Conservation (phyloP, 1,284 basidiomycete genomes). For the Rhodotorula mucilaginosa region DNA sequence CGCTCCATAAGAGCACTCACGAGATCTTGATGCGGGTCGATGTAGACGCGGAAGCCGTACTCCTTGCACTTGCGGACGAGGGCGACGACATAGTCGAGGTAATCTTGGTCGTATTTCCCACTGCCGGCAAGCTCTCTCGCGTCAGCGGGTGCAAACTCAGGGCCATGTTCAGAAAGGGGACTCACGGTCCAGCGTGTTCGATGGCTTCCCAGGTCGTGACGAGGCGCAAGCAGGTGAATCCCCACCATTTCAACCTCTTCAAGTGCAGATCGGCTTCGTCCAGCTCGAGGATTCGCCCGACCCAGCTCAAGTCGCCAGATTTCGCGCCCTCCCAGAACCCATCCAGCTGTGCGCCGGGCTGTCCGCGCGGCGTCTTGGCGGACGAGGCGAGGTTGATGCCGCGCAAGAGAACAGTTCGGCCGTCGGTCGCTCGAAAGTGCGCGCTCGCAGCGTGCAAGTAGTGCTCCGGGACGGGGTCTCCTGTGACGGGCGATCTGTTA, state of each 20-base stretch:
- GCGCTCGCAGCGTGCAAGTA: constrained; percentile 53
- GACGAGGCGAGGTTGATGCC: constrained; percentile 91
- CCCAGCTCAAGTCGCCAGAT: constrained; percentile 67
- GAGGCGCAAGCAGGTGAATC: constrained; percentile 89
- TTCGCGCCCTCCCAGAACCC: constrained; percentile 89
- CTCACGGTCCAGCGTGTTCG: constrained; percentile 90
- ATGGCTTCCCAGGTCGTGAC: constrained; percentile 92
- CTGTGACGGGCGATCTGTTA: constrained; percentile 63
- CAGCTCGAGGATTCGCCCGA: constrained; percentile 75
- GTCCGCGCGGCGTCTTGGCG: constrained; percentile 73
- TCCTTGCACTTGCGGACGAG: constrained; percentile 87
- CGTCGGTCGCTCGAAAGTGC: constrained; percentile 78
- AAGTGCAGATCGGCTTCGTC: constrained; percentile 86
- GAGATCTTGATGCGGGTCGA: constrained; percentile 96
- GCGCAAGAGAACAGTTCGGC: constrained; percentile 79
- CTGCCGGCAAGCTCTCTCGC: constrained; percentile 52
- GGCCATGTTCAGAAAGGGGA: constrained; percentile 41
- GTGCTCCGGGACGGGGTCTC: constrained; percentile 54
- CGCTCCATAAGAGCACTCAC: constrained; percentile 58
- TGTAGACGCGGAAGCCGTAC: constrained; percentile 85
- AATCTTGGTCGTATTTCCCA: constrained; percentile 84
- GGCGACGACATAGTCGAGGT: constrained; percentile 85
- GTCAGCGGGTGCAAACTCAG: neutral
- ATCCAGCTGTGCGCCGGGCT: constrained; percentile 66
- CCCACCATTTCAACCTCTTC: constrained; percentile 81